Conservation (phyloP, 495 filamentous ascomycete species). For the Parmelia sp. region DNA sequence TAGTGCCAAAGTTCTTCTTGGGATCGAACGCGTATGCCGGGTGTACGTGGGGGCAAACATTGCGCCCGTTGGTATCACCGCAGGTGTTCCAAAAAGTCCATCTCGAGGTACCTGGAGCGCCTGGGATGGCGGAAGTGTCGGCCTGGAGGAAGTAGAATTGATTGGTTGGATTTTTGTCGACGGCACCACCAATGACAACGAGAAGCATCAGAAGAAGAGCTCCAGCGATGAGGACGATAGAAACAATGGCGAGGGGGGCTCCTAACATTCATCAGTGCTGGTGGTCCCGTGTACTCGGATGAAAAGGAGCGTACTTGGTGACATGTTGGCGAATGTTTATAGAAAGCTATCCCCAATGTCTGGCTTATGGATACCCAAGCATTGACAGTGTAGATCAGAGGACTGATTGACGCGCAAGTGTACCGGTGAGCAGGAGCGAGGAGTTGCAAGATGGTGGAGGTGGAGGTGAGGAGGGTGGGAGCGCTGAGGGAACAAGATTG, state of each 20-base stretch:
- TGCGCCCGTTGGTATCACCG: conserved; percentile 48
- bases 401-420: not conserved
- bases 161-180: conserved; percentile 54
- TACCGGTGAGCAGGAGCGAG: conserved; percentile 6
- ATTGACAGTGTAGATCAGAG: not conserved
- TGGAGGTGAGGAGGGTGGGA: not conserved
- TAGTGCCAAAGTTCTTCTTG: conserved; percentile 56
- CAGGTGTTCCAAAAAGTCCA: conserved; percentile 89
- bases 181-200: conserved; percentile 65
- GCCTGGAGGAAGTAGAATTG: conserved; percentile 78
- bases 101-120: conserved; percentile 58
- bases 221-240: conserved; percentile 69
- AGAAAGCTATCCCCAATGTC: conserved; percentile 3
- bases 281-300: conserved; percentile 11
- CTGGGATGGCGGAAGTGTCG: conserved; percentile 61
- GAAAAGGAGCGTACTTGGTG: conserved; percentile 15
- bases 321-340: conserved; percentile 18
- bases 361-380: not conserved
- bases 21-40: conserved; percentile 63
- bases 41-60: conserved; percentile 47
- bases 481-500: conserved; percentile 4
- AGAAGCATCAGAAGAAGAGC: conserved; percentile 74
- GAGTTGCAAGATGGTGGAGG: not conserved
- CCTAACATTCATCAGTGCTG: conserved; percentile 29
- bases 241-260: conserved; percentile 48